Evolutionary conservation across 1,284 basidiomycete genomes (phyloP).

Genomic region (Boletus sp.): DNA sequence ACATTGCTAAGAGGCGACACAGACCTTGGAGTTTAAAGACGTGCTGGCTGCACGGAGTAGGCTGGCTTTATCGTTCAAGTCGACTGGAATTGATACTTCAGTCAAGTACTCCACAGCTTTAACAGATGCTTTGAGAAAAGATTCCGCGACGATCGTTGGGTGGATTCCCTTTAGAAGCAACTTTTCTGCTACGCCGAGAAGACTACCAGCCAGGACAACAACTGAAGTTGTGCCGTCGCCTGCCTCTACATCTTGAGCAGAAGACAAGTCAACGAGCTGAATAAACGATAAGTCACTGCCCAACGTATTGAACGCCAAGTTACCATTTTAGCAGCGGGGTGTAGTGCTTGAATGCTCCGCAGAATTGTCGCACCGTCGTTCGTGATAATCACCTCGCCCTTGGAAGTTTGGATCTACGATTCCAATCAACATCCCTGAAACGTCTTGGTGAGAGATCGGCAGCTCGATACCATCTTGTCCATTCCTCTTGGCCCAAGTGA

Average conservation of each 20-base stretch:
- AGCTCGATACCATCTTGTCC: constrained; percentile 90
- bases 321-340: constrained; percentile 98
- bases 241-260: constrained; percentile 97
- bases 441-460: constrained; percentile 14
- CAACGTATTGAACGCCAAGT: constrained; percentile 16
- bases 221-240: constrained; percentile 99
- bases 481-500: constrained; percentile 97
- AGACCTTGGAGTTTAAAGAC: constrained; percentile 92
- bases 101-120: constrained; percentile 95
- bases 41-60: constrained; percentile 93
- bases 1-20: constrained; percentile 7
- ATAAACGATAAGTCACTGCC: constrained; percentile 10
- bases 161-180: constrained; percentile 97
- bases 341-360: constrained; percentile 95
- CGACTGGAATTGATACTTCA: constrained; percentile 90
- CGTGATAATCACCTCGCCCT: constrained; percentile 96
- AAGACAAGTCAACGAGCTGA: constrained; percentile 94
- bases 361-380: constrained; percentile 99
- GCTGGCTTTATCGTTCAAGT: constrained; percentile 84
- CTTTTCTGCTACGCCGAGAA: constrained; percentile 95
- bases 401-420: constrained; percentile 89
- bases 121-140: constrained; percentile 87
- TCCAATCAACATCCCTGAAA: constrained; percentile 14
- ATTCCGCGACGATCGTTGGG: constrained; percentile 95
- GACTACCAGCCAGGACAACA: constrained; percentile 91